These are phyloP conservation scores for Ashbya aceris DNA, from an alignment of 1,139 yeast species.

Conservation along the genomic window DNA sequence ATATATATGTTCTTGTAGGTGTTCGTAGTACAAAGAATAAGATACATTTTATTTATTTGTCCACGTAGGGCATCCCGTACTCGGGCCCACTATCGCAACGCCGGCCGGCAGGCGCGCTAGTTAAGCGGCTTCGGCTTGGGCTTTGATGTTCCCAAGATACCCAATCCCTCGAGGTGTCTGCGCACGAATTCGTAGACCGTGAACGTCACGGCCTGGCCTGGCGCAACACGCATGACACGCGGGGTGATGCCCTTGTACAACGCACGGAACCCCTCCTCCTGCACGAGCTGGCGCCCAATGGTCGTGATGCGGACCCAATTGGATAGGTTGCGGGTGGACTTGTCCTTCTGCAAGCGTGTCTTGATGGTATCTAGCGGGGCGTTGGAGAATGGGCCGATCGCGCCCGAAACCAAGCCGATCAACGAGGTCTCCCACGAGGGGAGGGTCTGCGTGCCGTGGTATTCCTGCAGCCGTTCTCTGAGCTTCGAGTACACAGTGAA, in stretches of 20 bases:
- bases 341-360: conserved; percentile 91
- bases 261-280: conserved; percentile 83
- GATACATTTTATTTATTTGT: too few species aligned
- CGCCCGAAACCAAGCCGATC: conserved; percentile 90
- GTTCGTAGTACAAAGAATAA: too few species aligned
- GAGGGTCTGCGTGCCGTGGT: conserved; percentile 52
- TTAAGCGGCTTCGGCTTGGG: conserved; percentile 1
- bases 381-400: conserved; percentile 93
- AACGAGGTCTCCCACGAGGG: conserved; percentile 93
- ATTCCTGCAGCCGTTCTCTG: conserved; percentile 59
- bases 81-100: too few species aligned
- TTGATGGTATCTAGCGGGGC: conserved; percentile 97
- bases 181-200: conserved; percentile 91
- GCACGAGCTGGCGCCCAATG: conserved; percentile 72
- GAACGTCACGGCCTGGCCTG: conserved; percentile 98
- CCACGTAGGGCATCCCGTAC: too few species aligned
- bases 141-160: conserved; percentile 6
- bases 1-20: too few species aligned
- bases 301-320: conserved; percentile 61
- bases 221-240: conserved; percentile 98
- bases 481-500: conserved; percentile 89
- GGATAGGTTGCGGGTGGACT: conserved; percentile 60
- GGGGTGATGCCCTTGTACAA: conserved; percentile 97
- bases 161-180: conserved; percentile 46
- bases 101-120: too few species aligned